Conservation (phyloP, 1,284 basidiomycete genomes). For the Polyporus tsugae region DNA sequence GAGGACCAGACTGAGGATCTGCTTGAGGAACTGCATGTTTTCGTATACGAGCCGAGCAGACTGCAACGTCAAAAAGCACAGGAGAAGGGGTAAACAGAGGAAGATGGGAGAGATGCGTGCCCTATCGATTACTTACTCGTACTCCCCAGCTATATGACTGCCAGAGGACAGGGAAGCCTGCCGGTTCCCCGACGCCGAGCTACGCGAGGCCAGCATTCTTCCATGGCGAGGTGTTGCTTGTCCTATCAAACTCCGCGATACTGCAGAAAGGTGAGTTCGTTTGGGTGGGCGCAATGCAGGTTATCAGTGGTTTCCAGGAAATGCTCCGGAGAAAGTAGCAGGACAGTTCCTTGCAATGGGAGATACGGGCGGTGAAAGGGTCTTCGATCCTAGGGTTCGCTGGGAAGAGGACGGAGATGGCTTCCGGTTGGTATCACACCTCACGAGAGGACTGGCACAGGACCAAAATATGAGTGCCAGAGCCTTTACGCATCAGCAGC, state of each 20-base stretch:
- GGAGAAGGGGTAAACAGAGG: background rate
- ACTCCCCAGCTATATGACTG: background rate
- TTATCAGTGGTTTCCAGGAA: background rate
- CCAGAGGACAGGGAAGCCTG: background rate
- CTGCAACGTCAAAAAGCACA: background rate
- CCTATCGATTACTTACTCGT: background rate
- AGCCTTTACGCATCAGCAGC: too few relatives aligned
- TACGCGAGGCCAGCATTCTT: background rate
- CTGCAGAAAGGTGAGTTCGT: background rate
- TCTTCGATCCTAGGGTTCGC: background rate
- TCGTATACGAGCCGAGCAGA: background rate
- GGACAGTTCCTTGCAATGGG: background rate
- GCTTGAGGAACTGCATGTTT: constrained; percentile 3
- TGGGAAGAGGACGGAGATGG: background rate
- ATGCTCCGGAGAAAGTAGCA: background rate
- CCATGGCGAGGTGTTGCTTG: background rate
- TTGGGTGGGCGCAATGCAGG: background rate
- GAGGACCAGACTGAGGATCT: background rate
- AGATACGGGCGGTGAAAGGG: background rate
- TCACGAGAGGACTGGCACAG: too few relatives aligned
- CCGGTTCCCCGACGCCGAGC: background rate
- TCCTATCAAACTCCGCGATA: background rate
- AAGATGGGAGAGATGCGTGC: background rate
- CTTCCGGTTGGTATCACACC: background rate
- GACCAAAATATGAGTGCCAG: too few relatives aligned